These are phyloP conservation scores for Lichtheimia ornata DNA, from an alignment of 371 early-diverging fungal genomes.

Conservation along the genomic window DNA sequence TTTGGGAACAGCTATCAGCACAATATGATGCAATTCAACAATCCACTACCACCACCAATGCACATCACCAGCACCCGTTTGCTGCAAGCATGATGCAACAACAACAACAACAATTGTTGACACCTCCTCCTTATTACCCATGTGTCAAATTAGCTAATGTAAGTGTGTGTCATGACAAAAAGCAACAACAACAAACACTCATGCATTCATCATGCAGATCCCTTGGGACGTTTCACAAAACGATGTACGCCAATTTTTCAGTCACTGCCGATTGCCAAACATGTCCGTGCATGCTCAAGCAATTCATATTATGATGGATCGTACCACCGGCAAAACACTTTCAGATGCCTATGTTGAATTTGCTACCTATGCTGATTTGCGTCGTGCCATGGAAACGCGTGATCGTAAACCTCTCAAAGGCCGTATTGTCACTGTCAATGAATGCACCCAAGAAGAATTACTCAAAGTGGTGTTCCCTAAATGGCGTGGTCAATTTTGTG, in stretches of 20 bases:
- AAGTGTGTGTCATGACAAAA: slow-evolving; percentile 7
- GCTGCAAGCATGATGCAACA: not conserved
- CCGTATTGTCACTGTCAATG: slow-evolving; percentile 59
- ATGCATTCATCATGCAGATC: slow-evolving; percentile 27
- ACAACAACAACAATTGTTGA: slow-evolving; percentile 7
- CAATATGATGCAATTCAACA: too few species aligned
- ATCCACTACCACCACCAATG: slow-evolving; percentile 9
- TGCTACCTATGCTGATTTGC: slow-evolving; percentile 40
- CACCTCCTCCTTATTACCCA: slow-evolving; percentile 25
- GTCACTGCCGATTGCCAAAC: slow-evolving; percentile 39
- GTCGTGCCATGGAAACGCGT: slow-evolving; percentile 50
- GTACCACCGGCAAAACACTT: slow-evolving; percentile 66
- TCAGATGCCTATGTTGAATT: slow-evolving; percentile 72
- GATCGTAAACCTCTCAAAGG: slow-evolving; percentile 67
- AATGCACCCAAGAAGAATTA: slow-evolving; percentile 70
- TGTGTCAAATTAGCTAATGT: slow-evolving; percentile 49
- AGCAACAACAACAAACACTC: not conserved
- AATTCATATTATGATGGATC: slow-evolving; percentile 61
- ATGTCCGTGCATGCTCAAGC: slow-evolving; percentile 44
- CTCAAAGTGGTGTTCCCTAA: slow-evolving; percentile 67
- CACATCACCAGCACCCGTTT: not conserved
- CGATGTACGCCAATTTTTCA: slow-evolving; percentile 52
- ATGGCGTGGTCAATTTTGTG: slow-evolving; percentile 61
- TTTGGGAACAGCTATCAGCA: too few species aligned
- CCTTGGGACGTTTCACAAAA: slow-evolving; percentile 63